A percentile compares a stretch with the other conserved stretches of the same genome.
Evolutionary conservation across 257 asterid genomes (phyloP).

Genomic region (Solanum stenotomum): DNA sequence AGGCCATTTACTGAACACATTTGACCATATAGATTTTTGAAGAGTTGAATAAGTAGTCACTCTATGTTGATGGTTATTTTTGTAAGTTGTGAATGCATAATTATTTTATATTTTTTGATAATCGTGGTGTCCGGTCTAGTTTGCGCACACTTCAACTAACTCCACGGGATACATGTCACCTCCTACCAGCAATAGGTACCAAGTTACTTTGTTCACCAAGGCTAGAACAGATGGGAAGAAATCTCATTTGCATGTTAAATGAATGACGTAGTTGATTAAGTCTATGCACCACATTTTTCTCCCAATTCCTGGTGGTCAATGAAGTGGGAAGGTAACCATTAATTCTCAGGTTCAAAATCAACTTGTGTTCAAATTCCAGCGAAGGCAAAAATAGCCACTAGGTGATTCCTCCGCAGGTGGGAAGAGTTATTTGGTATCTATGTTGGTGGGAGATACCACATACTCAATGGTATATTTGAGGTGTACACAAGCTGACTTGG

Average conservation of each 20-base stretch:
- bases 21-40: not conserved
- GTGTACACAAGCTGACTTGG: not conserved
- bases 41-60: not conserved
- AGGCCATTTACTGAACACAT: not conserved
- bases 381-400: not conserved
- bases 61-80: not conserved
- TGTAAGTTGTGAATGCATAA: not conserved
- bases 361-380: not conserved
- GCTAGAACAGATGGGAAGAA: not conserved
- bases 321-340: not conserved
- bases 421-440: not conserved
- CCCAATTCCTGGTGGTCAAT: not conserved
- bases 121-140: not conserved
- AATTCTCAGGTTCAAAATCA: not conserved
- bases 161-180: not conserved
- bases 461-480: not conserved
- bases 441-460: not conserved
- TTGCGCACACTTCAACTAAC: not conserved
- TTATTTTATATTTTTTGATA: not conserved
- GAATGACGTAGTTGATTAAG: not conserved
- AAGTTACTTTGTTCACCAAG: not conserved
- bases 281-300: not conserved
- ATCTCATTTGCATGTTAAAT: not conserved
- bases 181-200: not conserved
- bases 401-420: not conserved